Evolutionary conservation across 129 eudicot species (phyloP), one percentile per base, ranked within the genome.

Genomic region (Deinandra increscens): DNA sequence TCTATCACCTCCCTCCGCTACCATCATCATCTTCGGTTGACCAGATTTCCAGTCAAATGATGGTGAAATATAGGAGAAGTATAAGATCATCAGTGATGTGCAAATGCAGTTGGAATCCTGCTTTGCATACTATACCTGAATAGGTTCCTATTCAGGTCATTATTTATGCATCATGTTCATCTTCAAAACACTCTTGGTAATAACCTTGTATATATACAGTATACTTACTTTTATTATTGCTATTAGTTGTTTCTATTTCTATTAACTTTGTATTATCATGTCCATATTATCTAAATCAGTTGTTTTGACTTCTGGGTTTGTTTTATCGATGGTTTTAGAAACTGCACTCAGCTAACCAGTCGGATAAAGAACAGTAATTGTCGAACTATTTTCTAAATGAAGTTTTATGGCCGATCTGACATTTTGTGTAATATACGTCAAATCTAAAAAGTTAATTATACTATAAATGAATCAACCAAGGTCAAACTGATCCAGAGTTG

Each of bases 41-140:
- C 17, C 49, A 13, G 29, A 39, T 55, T 56, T 66, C 68, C 8
- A 45, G 49, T 66, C 74, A 67, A 34, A 38, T 18, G 10, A 44
- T 45, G 59, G 54, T 59, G 65, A 66, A 59, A 4, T 37, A 31
- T 72, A 59, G 37, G 36, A 68, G 70, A 63, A 58, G 41, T 38
- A 76, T 74, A 68, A 45, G 41, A 18, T 44, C 70, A 13, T 43
- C 72, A 2, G 17, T 33, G 19, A 50, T 54, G 59, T 69, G 70
- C 18, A 49, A 41, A 53, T 60, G 67, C 60, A 23, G 19, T 69
- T 82, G 86, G 86, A 78, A 72, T 56, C 86, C 86, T 61, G 42
- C 34, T 64, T 70, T 82, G 29, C 80, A 82, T 51, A 69, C 78
- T 12, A 82, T 82, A 62, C 75, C 71, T 60, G 86, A 82, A 68